These are phyloP conservation scores for Orobanche coerulescens DNA, from an alignment of 257 asterid species.

Conservation along the genomic window DNA sequence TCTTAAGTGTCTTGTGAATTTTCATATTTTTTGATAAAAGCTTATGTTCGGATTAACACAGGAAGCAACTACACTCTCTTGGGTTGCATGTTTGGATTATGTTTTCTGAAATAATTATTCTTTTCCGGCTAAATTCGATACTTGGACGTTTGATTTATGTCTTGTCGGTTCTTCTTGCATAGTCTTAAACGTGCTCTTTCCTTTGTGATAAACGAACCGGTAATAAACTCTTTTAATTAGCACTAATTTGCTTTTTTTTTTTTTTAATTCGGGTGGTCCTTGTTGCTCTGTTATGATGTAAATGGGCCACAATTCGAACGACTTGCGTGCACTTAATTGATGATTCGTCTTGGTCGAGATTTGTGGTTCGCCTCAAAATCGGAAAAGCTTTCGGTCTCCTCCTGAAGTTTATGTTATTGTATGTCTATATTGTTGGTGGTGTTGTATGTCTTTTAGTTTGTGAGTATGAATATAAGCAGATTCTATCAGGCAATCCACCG, in stretches of 20 bases:
- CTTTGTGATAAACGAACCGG: neutral
- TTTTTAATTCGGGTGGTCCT: neutral
- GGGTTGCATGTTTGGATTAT: neutral
- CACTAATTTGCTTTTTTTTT: no score
- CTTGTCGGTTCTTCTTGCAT: neutral
- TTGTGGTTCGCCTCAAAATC: no score
- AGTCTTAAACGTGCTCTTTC: neutral
- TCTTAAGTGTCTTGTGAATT: conserved; percentile 22
- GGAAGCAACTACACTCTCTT: neutral
- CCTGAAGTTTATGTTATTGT: no score
- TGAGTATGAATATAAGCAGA: no score
- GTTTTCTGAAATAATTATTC: neutral
- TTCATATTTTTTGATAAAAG: conserved; percentile 13
- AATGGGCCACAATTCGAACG: neutral
- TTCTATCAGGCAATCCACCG: no score
- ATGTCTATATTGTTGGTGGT: no score
- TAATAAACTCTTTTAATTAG: neutral
- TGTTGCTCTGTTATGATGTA: neutral
- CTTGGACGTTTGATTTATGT: neutral
- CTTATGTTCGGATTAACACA: conserved; percentile 1
- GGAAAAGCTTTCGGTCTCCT: no score
- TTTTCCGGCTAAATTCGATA: neutral
- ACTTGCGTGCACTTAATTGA: no score
- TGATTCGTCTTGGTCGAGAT: no score
- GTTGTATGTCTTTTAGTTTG: no score